These are phyloP conservation scores for Hypoxylon cercidicola DNA, from an alignment of 495 filamentous ascomycete species.

Conservation along the genomic window DNA sequence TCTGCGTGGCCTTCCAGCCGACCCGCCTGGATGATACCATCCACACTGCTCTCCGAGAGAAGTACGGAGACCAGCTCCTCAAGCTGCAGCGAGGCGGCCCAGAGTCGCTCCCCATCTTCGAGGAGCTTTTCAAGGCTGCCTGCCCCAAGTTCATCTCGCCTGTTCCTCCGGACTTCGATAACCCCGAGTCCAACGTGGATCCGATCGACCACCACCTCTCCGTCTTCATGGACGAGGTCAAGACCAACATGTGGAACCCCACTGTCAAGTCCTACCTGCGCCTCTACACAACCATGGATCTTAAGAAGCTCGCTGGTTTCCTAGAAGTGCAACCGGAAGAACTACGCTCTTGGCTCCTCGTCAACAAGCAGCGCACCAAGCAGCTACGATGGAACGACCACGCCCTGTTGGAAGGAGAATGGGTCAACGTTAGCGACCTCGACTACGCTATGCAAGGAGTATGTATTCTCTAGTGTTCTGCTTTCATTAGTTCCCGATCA, in stretches of 20 bases:
- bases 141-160: constrained; percentile 99
- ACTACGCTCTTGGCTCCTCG: constrained; percentile 86
- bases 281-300: constrained; percentile 99
- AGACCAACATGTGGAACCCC: constrained; percentile 94
- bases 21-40: constrained; percentile 98
- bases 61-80: constrained; percentile 96
- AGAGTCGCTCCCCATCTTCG: constrained; percentile 92
- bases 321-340: constrained; percentile 93
- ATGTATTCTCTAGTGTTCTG: constrained; percentile 50
- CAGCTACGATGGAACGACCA: constrained; percentile 95
- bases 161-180: constrained; percentile 95
- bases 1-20: constrained; percentile 97
- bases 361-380: constrained; percentile 98
- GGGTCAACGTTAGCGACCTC: constrained; percentile 88
- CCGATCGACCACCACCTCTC: constrained; percentile 95
- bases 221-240: constrained; percentile 99
- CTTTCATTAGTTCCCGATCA: constrained; percentile 6
- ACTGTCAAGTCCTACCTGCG: constrained; percentile 98
- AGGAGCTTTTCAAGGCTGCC: constrained; percentile 93
- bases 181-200: constrained; percentile 92
- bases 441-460: constrained; percentile 96
- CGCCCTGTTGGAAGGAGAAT: constrained; percentile 88
- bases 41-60: constrained; percentile 96
- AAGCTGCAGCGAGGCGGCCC: constrained; percentile 95
- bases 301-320: constrained; percentile 98